Evolutionary conservation across 768 basidiomycete species (phyloP).

Genomic region (Kwoniella heveanensis): DNA sequence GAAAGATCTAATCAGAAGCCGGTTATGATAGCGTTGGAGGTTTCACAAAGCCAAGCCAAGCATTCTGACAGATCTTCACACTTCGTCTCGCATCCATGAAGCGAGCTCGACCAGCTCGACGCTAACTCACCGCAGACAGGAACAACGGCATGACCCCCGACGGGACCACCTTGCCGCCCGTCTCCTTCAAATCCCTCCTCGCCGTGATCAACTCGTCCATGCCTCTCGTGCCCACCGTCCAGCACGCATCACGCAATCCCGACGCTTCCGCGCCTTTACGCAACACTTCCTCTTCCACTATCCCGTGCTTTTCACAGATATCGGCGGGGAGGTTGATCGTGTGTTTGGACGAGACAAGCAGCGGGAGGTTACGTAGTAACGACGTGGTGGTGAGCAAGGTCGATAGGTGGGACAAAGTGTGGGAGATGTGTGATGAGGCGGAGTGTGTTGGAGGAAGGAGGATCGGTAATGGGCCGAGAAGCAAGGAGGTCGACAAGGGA

Average conservation of each 20-base stretch:
- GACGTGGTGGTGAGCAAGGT: conserved; percentile 48
- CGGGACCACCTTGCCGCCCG: conserved; percentile 44
- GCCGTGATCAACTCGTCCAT: conserved; percentile 57
- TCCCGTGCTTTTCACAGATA: conserved; percentile 39
- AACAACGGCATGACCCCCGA: conserved; percentile 47
- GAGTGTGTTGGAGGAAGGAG: conserved; percentile 50
- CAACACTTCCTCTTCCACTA: conserved; percentile 55
- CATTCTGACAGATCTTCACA: too few relatives aligned
- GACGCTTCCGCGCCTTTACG: conserved; percentile 61
- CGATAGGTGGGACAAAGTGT: conserved; percentile 54
- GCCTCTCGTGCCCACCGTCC: conserved; percentile 53
- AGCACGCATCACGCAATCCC: conserved; percentile 48
- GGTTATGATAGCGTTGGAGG: too few relatives aligned
- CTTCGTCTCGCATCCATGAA: too few relatives aligned
- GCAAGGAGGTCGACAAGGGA: conserved; percentile 49
- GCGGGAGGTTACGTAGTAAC: conserved; percentile 47
- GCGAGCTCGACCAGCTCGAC: too few relatives aligned
- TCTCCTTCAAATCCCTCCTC: conserved; percentile 49
- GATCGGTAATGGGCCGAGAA: conserved; percentile 52
- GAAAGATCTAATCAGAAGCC: too few relatives aligned
- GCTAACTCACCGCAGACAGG: conserved; percentile 51
- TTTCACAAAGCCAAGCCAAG: too few relatives aligned
- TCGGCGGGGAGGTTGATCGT: conserved; percentile 47
- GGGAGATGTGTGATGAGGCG: conserved; percentile 39
- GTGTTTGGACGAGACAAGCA: conserved; percentile 41